Evolutionary conservation across 106 monocot genomes (phyloP).

Genomic region (Apostasia ramifera): DNA sequence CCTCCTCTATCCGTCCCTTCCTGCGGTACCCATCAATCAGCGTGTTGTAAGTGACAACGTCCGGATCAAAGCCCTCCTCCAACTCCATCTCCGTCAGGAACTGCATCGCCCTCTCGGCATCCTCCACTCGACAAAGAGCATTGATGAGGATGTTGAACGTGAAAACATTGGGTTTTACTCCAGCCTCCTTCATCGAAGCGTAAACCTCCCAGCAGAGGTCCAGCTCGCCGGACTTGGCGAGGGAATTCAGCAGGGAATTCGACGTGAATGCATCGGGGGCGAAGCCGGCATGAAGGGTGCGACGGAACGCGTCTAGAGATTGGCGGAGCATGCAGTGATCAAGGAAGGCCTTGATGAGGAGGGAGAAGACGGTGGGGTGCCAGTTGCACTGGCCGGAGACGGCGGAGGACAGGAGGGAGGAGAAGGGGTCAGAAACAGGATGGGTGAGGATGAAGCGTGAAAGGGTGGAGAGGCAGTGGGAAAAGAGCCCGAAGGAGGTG

Average conservation of each 20-base stretch:
- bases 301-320: conserved; percentile 25
- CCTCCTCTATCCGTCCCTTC: conserved; percentile 44
- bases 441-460: conserved; percentile 24
- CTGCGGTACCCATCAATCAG: conserved; percentile 66
- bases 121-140: conserved; percentile 43
- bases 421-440: conserved; percentile 30
- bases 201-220: conserved; percentile 62
- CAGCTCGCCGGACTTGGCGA: conserved; percentile 9
- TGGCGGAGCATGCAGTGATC: conserved; percentile 17
- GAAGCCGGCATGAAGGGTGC: conserved; percentile 23
- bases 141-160: conserved; percentile 77
- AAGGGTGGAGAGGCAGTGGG: conserved; percentile 35
- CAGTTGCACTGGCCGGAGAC: conserved; percentile 14
- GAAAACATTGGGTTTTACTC: conserved; percentile 35
- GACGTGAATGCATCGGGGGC: conserved; percentile 25
- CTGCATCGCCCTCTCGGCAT: conserved; percentile 28
- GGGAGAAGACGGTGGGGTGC: conserved; percentile 33
- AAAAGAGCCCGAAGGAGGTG: conserved; percentile 31
- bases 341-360: conserved; percentile 46
- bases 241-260: conserved; percentile 45
- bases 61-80: conserved; percentile 70
- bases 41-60: conserved; percentile 84
- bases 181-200: conserved; percentile 30
- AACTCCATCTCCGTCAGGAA: conserved; percentile 76
- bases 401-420: conserved; percentile 18